Evolutionary conservation across 2,329 filamentous ascomycete species (phyloP).

Genomic region (Xylariaceae sp.): DNA sequence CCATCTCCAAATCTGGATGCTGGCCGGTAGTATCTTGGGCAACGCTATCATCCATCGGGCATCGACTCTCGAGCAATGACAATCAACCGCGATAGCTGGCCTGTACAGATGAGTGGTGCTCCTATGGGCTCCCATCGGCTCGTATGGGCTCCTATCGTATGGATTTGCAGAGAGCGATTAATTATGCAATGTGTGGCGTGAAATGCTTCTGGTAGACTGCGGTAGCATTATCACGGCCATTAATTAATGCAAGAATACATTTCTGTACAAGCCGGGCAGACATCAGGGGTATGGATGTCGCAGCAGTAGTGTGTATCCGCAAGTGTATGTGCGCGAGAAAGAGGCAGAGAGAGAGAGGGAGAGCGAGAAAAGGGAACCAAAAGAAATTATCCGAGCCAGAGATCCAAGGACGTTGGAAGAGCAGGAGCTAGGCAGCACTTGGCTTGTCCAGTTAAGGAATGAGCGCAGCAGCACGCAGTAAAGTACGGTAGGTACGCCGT

Average conservation of each 20-base stretch:
- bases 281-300: conserved; percentile 1
- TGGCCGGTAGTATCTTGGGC: neutral
- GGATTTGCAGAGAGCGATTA: neutral
- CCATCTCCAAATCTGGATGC: neutral
- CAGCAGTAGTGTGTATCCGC: neutral
- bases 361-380: neutral
- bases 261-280: neutral
- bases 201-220: neutral
- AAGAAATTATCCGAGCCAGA: conserved; percentile 10
- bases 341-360: neutral
- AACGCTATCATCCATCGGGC: neutral
- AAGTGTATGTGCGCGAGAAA: neutral
- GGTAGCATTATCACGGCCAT: neutral
- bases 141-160: no score
- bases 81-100: neutral
- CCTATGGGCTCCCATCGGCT: neutral
- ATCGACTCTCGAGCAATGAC: neutral
- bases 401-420: conserved; percentile 4
- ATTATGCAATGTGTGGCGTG: neutral
- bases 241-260: neutral
- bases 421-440: neutral
- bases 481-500: no score
- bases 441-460: neutral
- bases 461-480: no score
- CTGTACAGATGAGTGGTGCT: neutral